A percentile compares a stretch with the other conserved stretches of the same genome.
Evolutionary conservation across 257 asterid species (phyloP).

Genomic region (Dorcoceras hygrometricum): DNA sequence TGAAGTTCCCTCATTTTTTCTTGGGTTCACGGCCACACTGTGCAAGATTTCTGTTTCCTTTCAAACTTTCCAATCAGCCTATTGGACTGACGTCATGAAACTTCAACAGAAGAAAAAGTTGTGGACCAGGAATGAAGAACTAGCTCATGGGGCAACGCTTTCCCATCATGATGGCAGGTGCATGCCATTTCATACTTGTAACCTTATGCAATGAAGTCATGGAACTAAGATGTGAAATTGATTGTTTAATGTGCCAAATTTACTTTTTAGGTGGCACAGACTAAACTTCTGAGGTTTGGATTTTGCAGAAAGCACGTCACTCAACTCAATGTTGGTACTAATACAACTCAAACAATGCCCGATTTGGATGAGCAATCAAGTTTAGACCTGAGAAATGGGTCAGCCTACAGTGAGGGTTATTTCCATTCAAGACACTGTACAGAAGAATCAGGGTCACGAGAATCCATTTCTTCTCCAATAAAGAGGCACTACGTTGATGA

Average conservation of each 20-base stretch:
- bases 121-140: constrained; percentile 56
- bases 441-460: constrained; percentile 56
- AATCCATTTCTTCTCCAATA: constrained; percentile 47
- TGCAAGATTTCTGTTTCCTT: not conserved
- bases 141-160: constrained; percentile 55
- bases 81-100: constrained; percentile 27
- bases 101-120: constrained; percentile 74
- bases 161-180: constrained; percentile 72
- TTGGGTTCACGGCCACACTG: not conserved
- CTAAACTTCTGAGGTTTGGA: constrained; percentile 23
- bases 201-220: constrained; percentile 12
- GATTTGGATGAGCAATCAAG: constrained; percentile 48
- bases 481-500: constrained; percentile 36
- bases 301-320: constrained; percentile 50
- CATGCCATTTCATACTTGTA: constrained; percentile 18
- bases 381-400: constrained; percentile 50
- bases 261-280: constrained; percentile 14
- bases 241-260: not conserved
- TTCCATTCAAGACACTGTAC: constrained; percentile 53
- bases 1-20: not conserved
- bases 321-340: constrained; percentile 39
- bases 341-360: constrained; percentile 49
- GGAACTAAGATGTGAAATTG: not conserved
- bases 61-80: not conserved
- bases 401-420: constrained; percentile 45